Percentiles rank a stretch among this genome's conserved stretches.
phyloP scores from a whole-genome alignment of 495 filamentous ascomycete species.

The Letharia columbiana region DNA sequence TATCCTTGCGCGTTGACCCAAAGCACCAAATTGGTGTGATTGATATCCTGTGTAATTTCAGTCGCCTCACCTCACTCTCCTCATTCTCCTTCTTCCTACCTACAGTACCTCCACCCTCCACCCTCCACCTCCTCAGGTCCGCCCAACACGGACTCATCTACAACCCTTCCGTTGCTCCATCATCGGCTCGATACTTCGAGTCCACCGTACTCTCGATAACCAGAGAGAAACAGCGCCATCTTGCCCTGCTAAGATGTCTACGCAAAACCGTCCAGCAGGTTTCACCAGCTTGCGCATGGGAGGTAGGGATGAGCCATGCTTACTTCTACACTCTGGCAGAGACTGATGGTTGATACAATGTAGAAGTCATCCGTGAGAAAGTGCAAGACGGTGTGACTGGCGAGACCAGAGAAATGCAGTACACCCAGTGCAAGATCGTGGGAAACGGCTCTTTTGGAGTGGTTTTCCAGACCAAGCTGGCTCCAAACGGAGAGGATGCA shows the following conservation, averaged over 20 bases:
- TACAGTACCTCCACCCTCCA: constrained; percentile 1
- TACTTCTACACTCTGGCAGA: constrained; percentile 11
- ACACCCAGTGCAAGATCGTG: constrained; percentile 99
- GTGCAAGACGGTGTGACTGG: constrained; percentile 97
- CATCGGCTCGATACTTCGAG: constrained; percentile 41
- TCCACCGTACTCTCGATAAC: constrained; percentile 40
- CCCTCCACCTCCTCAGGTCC: constrained; percentile 23
- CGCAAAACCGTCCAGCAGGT: constrained; percentile 64
- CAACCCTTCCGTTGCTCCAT: constrained; percentile 30
- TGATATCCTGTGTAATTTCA: neutral
- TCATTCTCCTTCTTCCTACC: constrained; percentile 6
- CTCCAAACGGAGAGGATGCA: constrained; percentile 92
- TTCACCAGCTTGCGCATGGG: constrained; percentile 76
- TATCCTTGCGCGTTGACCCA: neutral
- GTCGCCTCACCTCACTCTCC: constrained; percentile 9
- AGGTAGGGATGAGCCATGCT: constrained; percentile 46
- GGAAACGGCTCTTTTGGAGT: constrained; percentile 98
- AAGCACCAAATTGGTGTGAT: neutral
- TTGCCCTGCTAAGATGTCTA: constrained; percentile 44
- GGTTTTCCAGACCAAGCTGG: constrained; percentile 97
- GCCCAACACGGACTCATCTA: constrained; percentile 49
- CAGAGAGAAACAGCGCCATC: constrained; percentile 7
- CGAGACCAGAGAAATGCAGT: constrained; percentile 91
- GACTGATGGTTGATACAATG: constrained; percentile 24
- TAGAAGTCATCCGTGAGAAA: constrained; percentile 97